Evolutionary conservation across 1,284 basidiomycete genomes (phyloP), one percentile per base, ranked within the genome.

Genomic region (Rhodotorula sp.): DNA sequence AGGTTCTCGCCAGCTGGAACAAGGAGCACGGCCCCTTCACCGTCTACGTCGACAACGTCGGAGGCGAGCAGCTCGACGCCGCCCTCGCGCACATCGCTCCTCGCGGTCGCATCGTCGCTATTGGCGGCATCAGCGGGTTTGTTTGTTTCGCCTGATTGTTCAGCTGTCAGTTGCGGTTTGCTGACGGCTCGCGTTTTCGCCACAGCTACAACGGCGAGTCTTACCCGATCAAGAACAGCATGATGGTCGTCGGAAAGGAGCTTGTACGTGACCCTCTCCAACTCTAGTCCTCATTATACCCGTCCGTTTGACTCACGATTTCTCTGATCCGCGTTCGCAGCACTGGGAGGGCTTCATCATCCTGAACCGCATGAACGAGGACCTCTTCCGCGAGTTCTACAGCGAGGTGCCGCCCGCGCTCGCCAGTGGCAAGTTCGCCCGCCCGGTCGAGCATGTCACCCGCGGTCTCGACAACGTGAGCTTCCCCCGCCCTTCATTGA

Each of bases 231-330:
- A 81, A 80, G 67, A 83, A 83, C 78, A 80, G 81, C 67, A 79
- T 81, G 64, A 78, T 85, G 70, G 83, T 97, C 69, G 91, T 96
- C 77, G 80, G 86, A 1, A 89, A 90, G 81, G 87, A 91, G 63
- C 89, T 87, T 93, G 3, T 84, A 91, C 39, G 39, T 34, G 10
- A n/a, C 80, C 18, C 15, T 4, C 49, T 52, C 82, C 65, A 80
- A 74, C 3, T 64, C 78, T 48, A 77, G 39, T 14, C 39, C 39
- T 3, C 39, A 3, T 80, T 31, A 21, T 48, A 43, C 18, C 48
- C 31, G 29, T 49, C 14, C 14, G 29, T 23, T 31, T 8, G 18
- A 48, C 16, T 39, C 52, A 43, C 39, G 39, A 14, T 14, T 14
- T 26, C 46, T 16, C 47, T 26, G 48, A 23, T 15, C 26, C 47